Evolutionary conservation across 2,329 filamentous ascomycete genomes (phyloP).

Genomic region (Alternaria atra): DNA sequence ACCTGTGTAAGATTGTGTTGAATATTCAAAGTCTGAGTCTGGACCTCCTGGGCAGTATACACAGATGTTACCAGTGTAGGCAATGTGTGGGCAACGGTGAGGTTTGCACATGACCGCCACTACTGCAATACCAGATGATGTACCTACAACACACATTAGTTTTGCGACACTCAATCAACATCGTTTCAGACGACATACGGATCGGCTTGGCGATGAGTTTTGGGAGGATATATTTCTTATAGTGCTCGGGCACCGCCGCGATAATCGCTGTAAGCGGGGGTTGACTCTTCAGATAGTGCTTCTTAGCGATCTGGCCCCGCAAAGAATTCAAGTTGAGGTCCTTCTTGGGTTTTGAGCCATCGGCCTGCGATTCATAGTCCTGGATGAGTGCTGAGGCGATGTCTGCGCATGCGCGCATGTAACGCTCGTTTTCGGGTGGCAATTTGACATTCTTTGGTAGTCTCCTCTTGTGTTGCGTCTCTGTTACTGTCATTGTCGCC

Average conservation of each 20-base stretch:
- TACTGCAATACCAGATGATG: slow-evolving; percentile 95
- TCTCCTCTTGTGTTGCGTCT: slow-evolving; percentile 59
- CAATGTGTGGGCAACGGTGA: slow-evolving; percentile 95
- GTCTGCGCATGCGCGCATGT: slow-evolving; percentile 92
- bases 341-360: slow-evolving; percentile 75
- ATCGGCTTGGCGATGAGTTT: slow-evolving; percentile 98
- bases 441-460: slow-evolving; percentile 77
- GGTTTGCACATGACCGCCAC: slow-evolving; percentile 99
- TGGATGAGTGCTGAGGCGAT: slow-evolving; percentile 94
- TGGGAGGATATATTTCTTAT: slow-evolving; percentile 98
- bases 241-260: slow-evolving; percentile 97
- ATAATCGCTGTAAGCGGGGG: slow-evolving; percentile 97
- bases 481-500: slow-evolving; percentile 70
- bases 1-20: slow-evolving; percentile 97
- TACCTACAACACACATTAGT: slow-evolving; percentile 63
- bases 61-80: slow-evolving; percentile 98
- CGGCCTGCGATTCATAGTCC: slow-evolving; percentile 84
- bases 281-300: slow-evolving; percentile 86
- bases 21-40: slow-evolving; percentile 98
- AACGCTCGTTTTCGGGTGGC: slow-evolving; percentile 92
- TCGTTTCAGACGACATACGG: slow-evolving; percentile 61
- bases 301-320: slow-evolving; percentile 87
- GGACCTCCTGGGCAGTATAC: slow-evolving; percentile 98
- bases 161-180: neutral
- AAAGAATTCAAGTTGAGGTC: slow-evolving; percentile 94